Evolutionary conservation across 768 basidiomycete species (phyloP), one percentile per base, ranked within the genome.

Genomic region (Porpolomopsis calyptriformis): DNA sequence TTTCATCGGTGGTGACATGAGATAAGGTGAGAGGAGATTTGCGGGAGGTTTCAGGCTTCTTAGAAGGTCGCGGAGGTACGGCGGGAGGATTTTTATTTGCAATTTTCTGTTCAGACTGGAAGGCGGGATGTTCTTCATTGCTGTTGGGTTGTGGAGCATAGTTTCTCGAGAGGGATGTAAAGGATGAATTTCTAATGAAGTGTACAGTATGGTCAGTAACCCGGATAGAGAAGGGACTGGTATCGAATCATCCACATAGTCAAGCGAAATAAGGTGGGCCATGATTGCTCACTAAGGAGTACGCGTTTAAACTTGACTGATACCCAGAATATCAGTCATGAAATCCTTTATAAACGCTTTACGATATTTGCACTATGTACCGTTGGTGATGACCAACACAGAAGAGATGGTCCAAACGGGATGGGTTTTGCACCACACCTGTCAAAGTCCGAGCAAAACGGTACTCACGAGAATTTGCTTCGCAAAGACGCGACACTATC

Each of bases 401-500:
- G n/a, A n/a, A n/a, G n/a, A n/a, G n/a, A n/a, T n/a, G n/a, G n/a
- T n/a, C n/a, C n/a, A n/a, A n/a, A n/a, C n/a, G n/a, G n/a, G n/a
- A n/a, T n/a, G n/a, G n/a, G n/a, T n/a, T n/a, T n/a, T n/a, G n/a
- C n/a, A n/a, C n/a, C n/a, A n/a, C n/a, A n/a, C n/a, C n/a, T n/a
- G n/a, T n/a, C n/a, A n/a, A n/a, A n/a, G n/a, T n/a, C n/a, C n/a
- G n/a, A n/a, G n/a, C n/a, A 31, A 31, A 19, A 1, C 31, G 18
- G n/a, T 4, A 72, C 76, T 65, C 63, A 79, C 45, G 45, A 46
- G 49, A 77, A 72, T 55, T 61, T 66, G 48, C 54, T 67, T 46
- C 70, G 66, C 47, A 73, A 58, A 1, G 72, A 69, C 10, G 73
- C 57, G 1, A 75, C 69, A 35, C 60, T 54, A 16, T 49, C 52